Base-by-base conservation (phyloP, 345 rosid genomes). In the Punica granatum region DNA sequence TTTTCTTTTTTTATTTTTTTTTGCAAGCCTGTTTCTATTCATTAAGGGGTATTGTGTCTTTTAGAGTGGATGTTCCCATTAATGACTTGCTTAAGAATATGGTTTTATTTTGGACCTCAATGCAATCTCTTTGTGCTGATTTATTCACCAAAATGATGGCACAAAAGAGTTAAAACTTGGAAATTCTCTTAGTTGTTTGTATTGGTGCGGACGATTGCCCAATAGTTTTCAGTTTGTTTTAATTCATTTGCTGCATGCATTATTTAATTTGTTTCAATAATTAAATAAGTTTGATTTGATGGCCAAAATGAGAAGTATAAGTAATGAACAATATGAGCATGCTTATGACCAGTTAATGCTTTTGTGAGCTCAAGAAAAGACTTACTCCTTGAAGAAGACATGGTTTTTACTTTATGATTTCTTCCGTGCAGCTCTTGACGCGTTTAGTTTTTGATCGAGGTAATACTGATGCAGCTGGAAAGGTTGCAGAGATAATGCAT, bases 381-480 rank as follows among this genome's bases (percentile, higher is more conserved):
- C 34, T 28, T 12, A 56, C 6, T 26, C 28, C 36, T 53, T 42
- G 33, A 31, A 51, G 34, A 53, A 6, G 11, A 4, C 18, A 25
- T 19, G 33, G 60, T 68, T 37, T 39, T 41, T n/a, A 39, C 48
- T 30, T 53, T 42, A 11, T 63, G 2, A 19, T 32, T 58, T 33
- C 59, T 65, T 25, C 64, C 70, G 70, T 85, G 84, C 88, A 93
- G 98, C 85, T 93, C 77, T 84, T 93, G 82, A 90, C 97, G 64
- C 97, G 98, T 67, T 81, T 90, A 73, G 98, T 90, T 43, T 93
- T 93, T 81, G 97, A 90, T 67, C 85, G 90, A 63, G 90, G 95
- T 72, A 93, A 92, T 82, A 90, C 96, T 33, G 98, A 93, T 78
- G 97, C 98, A 72, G 98, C 98, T 70, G 90, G 82, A 19, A 93